A percentile compares a stretch with the other conserved stretches of the same genome.
These are phyloP conservation scores for Hypoxylon sp. DNA, from an alignment of 2,329 filamentous ascomycete species.

Conservation along the genomic window DNA sequence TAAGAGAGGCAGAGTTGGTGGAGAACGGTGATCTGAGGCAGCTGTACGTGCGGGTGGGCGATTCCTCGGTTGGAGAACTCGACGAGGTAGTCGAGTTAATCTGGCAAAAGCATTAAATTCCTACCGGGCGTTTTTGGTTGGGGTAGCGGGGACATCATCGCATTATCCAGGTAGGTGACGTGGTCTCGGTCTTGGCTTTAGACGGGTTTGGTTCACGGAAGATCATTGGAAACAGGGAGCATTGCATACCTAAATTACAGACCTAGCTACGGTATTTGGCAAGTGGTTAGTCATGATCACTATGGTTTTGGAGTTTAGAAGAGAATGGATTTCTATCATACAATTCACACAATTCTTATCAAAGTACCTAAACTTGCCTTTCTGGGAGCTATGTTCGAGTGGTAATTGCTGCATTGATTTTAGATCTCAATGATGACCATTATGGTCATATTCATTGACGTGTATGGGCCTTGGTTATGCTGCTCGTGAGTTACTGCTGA, in stretches of 20 bases:
- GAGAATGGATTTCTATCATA: background rate
- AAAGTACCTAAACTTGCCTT: background rate
- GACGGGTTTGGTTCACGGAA: conserved; percentile 4
- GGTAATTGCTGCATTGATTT: background rate
- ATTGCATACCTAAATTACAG: conserved; percentile 6
- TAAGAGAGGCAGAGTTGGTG: conserved; percentile 59
- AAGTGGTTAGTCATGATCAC: background rate
- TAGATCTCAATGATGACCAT: background rate
- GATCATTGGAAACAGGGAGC: conserved; percentile 13
- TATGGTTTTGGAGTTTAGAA: conserved; percentile 9
- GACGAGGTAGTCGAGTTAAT: conserved; percentile 63
- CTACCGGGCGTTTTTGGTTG: conserved; percentile 10
- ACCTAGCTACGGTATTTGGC: background rate
- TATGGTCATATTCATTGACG: background rate
- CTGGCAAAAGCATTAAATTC: conserved; percentile 56
- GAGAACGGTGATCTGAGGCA: conserved; percentile 62
- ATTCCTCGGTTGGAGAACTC: conserved; percentile 54
- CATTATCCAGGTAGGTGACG: background rate
- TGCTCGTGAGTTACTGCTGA: background rate
- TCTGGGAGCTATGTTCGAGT: background rate
- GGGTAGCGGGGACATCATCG: background rate
- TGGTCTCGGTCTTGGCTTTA: background rate
- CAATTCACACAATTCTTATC: background rate
- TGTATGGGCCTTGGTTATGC: background rate
- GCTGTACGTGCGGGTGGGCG: conserved; percentile 63